Evolutionary conservation across 1,284 basidiomycete genomes (phyloP).

Genomic region (Papiliotrema laurentii): DNA sequence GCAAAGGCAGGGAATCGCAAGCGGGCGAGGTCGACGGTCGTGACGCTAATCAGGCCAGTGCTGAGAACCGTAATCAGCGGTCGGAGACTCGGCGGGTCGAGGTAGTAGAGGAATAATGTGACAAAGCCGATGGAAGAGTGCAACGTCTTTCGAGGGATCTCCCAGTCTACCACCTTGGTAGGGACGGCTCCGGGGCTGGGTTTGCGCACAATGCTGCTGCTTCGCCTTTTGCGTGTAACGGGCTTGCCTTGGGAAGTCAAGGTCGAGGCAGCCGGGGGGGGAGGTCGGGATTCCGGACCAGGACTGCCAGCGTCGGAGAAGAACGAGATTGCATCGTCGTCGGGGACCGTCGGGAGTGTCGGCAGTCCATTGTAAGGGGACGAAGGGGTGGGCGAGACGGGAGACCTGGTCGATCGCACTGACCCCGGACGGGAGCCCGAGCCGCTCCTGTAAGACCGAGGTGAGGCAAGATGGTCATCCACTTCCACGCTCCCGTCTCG

Average conservation of each 20-base stretch:
- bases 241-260: constrained; percentile 9
- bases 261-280: constrained; percentile 3
- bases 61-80: constrained; percentile 64
- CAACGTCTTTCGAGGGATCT: constrained; percentile 85
- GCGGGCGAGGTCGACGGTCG: constrained; percentile 72
- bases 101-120: constrained; percentile 63
- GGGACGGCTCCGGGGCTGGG: constrained; percentile 41
- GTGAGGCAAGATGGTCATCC: constrained; percentile 2
- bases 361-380: constrained; percentile 20
- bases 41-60: constrained; percentile 64
- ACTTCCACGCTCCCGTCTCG: constrained; percentile 15
- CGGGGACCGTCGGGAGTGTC: constrained; percentile 33
- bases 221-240: constrained; percentile 28
- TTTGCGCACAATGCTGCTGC: constrained; percentile 36
- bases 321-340: constrained; percentile 18
- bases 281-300: constrained; percentile 2
- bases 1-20: constrained; percentile 68
- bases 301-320: constrained; percentile 8
- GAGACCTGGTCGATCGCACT: constrained; percentile 9
- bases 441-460: not conserved
- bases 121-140: constrained; percentile 90
- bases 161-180: constrained; percentile 51
- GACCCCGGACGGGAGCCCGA: not conserved
- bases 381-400: constrained; percentile 5
- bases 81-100: constrained; percentile 46